These are phyloP conservation scores for Acacia confusa DNA, from an alignment of 306 rosid species.

Conservation along the genomic window DNA sequence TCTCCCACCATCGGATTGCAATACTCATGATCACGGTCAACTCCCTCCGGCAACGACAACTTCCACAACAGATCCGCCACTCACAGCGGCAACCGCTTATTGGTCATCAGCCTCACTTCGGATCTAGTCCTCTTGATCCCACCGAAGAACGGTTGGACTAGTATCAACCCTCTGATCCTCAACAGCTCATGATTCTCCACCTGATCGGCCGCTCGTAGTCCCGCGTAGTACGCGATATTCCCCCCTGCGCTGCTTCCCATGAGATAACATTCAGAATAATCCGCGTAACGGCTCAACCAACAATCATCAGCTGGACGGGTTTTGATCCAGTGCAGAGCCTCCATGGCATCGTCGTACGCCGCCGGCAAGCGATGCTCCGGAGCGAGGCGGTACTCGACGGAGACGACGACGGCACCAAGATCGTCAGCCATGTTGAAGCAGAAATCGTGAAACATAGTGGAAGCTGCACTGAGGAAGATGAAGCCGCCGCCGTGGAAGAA, in stretches of 20 bases:
- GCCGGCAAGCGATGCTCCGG: slow-evolving; percentile 37
- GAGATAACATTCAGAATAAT: slow-evolving; percentile 25
- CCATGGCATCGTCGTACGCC: slow-evolving; percentile 40
- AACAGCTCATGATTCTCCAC: slow-evolving; percentile 13
- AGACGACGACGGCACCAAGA: slow-evolving; percentile 29
- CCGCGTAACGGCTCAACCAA: slow-evolving; percentile 35
- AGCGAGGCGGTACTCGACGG: slow-evolving; percentile 38
- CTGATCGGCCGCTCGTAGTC: slow-evolving; percentile 18
- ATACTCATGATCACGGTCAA: slow-evolving; percentile 51
- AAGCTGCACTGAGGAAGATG: slow-evolving; percentile 17
- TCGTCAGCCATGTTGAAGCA: background rate
- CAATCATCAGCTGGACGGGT: background rate
- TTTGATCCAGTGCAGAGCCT: slow-evolving; percentile 37
- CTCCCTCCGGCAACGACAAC: slow-evolving; percentile 48
- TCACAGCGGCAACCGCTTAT: slow-evolving; percentile 25
- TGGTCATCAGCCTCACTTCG: slow-evolving; percentile 31
- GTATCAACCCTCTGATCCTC: slow-evolving; percentile 47
- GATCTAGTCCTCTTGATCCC: slow-evolving; percentile 42
- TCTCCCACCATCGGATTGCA: slow-evolving; percentile 48
- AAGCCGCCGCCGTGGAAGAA: slow-evolving; percentile 50
- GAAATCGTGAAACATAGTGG: slow-evolving; percentile 3
- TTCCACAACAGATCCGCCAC: slow-evolving; percentile 51
- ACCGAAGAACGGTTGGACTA: slow-evolving; percentile 53
- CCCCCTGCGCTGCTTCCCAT: slow-evolving; percentile 49
- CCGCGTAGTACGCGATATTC: slow-evolving; percentile 39